phyloP scores from a whole-genome alignment of 2,329 filamentous ascomycete species.

The Nannizziopsis barbatae region DNA sequence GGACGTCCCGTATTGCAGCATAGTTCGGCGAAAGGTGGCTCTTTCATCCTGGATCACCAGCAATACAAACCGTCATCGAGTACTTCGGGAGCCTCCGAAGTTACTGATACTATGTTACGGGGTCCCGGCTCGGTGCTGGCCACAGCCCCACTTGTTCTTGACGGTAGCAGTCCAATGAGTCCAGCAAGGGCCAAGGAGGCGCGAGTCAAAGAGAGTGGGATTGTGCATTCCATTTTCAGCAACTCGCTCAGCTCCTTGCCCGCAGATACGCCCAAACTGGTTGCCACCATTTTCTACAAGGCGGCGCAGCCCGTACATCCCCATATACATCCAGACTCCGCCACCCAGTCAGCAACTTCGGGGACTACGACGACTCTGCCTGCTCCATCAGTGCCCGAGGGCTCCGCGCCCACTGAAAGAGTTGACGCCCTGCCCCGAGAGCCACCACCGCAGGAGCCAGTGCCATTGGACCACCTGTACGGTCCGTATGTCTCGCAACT shows the following conservation, averaged over 20 bases:
- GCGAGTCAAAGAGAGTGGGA: constrained; percentile 35
- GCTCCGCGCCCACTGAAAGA: constrained; percentile 42
- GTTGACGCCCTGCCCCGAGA: constrained; percentile 45
- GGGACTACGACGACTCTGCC: constrained; percentile 26
- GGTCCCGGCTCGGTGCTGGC: constrained; percentile 18
- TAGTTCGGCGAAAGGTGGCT: constrained; percentile 32
- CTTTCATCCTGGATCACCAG: constrained; percentile 40
- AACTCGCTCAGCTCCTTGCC: constrained; percentile 31
- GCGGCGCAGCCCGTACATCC: constrained; percentile 33
- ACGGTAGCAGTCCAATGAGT: constrained; percentile 18
- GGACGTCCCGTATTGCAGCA: constrained; percentile 35
- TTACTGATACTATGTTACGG: constrained; percentile 30
- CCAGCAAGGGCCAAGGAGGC: constrained; percentile 25
- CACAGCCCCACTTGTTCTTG: constrained; percentile 21
- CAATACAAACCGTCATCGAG: constrained; percentile 35
- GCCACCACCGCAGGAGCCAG: constrained; percentile 43
- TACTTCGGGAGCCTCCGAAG: constrained; percentile 21
- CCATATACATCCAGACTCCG: constrained; percentile 40
- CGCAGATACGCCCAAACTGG: constrained; percentile 33
- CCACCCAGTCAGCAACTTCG: constrained; percentile 22
- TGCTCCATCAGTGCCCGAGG: constrained; percentile 32
- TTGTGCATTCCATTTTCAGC: constrained; percentile 38
- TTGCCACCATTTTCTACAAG: constrained; percentile 42
- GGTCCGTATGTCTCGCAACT: constrained; percentile 45
- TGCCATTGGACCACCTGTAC: constrained; percentile 46